Evolutionary conservation across 768 basidiomycete species (phyloP), one percentile per base, ranked within the genome.

Genomic region (Scleroderma citrinum): DNA sequence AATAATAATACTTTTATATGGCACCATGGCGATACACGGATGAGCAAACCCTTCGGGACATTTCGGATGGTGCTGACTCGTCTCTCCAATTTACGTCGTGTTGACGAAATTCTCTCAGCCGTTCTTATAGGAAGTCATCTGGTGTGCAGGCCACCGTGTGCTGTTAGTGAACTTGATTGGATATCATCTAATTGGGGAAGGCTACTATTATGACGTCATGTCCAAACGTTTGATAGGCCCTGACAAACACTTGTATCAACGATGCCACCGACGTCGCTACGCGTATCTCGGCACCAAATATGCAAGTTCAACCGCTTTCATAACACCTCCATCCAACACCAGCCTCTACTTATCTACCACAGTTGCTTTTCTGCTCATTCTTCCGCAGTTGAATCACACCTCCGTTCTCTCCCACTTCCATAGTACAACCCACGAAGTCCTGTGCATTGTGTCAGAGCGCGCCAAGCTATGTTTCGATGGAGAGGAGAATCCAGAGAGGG

Each of bases 391-490:
- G 70, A 73, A 43, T 50, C 59, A 16, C 69, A 74, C 52, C 52
- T 76, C 30, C 37, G 39, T 14, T 57, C 49, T 60, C 23, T 63
- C 67, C 21, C 72, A 75, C 54, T 76, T 68, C 56, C 71, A 75
- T 52, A 68, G 66, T n/a, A 73, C 69, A 35, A 68, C 68, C 12
- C 69, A 74, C 63, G 71, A 74, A 48, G 62, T 75, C 14, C 55
- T 74, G 48, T 65, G 65, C 40, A 57, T 73, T 34, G 53, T 56
- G 11, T 41, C 47, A 5, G 72, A 73, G 1, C 49, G 62, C 21
- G 74, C 69, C 13, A 59, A 46, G 23, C 36, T 73, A n/a, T 67
- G 69, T 41, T 75, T 75, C 39, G 73, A 72, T 14, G 73, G 72
- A 8, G 67, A 68, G 32, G 55, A 58, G 2, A 70, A 71, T 39